Percentiles rank a stretch among this genome's conserved stretches.
These are phyloP conservation scores for Daldinia loculata DNA, from an alignment of 495 filamentous ascomycete genomes.

Conservation along the genomic window DNA sequence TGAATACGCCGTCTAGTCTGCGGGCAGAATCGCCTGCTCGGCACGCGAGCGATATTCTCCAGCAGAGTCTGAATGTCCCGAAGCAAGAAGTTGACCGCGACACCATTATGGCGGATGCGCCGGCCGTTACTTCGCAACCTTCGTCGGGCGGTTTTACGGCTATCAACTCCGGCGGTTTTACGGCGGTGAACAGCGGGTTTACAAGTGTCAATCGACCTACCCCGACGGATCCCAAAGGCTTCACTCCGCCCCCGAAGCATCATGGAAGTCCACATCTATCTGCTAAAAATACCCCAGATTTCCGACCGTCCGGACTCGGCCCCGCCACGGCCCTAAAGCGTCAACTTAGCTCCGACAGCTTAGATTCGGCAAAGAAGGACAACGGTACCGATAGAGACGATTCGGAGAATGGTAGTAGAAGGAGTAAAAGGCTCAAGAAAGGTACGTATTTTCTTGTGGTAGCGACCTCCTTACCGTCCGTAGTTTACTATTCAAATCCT, in stretches of 20 bases:
- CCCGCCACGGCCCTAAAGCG: slow-evolving; percentile 76
- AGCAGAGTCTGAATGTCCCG: slow-evolving; percentile 68
- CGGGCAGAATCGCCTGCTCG: slow-evolving; percentile 76
- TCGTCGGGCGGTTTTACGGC: slow-evolving; percentile 76
- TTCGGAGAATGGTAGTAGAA: slow-evolving; percentile 75
- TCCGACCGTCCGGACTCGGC: slow-evolving; percentile 60
- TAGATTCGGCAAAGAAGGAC: slow-evolving; percentile 64
- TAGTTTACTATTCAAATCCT: neutral
- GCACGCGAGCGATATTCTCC: slow-evolving; percentile 71
- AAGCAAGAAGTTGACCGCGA: slow-evolving; percentile 55
- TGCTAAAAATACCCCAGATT: slow-evolving; percentile 67
- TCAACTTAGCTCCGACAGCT: slow-evolving; percentile 79
- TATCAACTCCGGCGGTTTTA: slow-evolving; percentile 68
- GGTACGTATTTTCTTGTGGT: slow-evolving; percentile 61
- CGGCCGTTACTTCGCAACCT: slow-evolving; percentile 50
- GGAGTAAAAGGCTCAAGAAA: slow-evolving; percentile 94
- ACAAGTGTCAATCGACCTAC: slow-evolving; percentile 73
- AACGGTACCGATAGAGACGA: slow-evolving; percentile 70
- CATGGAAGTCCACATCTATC: slow-evolving; percentile 63
- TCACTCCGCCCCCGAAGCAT: slow-evolving; percentile 54
- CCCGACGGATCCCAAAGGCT: slow-evolving; percentile 48
- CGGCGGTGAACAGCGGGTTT: slow-evolving; percentile 69
- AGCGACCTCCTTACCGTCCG: no score
- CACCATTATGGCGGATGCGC: slow-evolving; percentile 65
- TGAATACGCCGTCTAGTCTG: slow-evolving; percentile 72